Base-by-base conservation (phyloP, 495 filamentous ascomycete species). In the Bathelium albidoporum region DNA sequence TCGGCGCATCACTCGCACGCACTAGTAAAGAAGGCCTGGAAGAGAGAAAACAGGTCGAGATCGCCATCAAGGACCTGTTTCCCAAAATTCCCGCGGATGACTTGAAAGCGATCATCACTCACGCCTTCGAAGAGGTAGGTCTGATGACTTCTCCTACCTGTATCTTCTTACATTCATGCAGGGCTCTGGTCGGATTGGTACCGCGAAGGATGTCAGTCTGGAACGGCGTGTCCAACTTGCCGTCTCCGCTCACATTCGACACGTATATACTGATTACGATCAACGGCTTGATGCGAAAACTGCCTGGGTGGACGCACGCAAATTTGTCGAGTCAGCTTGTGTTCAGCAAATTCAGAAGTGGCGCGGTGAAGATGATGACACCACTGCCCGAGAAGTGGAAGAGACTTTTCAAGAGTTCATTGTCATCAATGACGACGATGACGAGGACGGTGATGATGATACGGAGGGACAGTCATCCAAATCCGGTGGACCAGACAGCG, bases 211-310 rank as follows among this genome's bases (percentile, higher is more conserved):
- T 59, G 72, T 93, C 59, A 77, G 84, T 36, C 77, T 96, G 34
- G 82, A 87, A 59, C 85, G 87, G 28, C 83, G 90, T 64, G 88
- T 88, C 14, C 88, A 93, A 66, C 81, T 96, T 52, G 91, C 91
- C 1, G 89, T 91, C 9, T 81, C 88, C 67, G 90, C 92, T 61
- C 89, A 95, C 73, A 90, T 96, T 68, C 83, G 92, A 41, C 92
- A 97, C 71, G 78, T 76, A 32, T 89, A 95, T 72, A 97, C 92
- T 20, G 80, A 89, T 65, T 97, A 97, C 73, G 91, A 97, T 74
- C 76, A 81, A 65, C 77, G 95, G 31, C 77, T 97, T 29, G 14
- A 39, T 28, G 84, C 79, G 63, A 77, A 81, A 55, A 83, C 80
- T 5, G 77, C 73, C 9, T 91, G 84, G 73, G 77, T 81, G 52